phyloP scores from a whole-genome alignment of 164 flowering plant genomes.

The Umbellularia californica region DNA sequence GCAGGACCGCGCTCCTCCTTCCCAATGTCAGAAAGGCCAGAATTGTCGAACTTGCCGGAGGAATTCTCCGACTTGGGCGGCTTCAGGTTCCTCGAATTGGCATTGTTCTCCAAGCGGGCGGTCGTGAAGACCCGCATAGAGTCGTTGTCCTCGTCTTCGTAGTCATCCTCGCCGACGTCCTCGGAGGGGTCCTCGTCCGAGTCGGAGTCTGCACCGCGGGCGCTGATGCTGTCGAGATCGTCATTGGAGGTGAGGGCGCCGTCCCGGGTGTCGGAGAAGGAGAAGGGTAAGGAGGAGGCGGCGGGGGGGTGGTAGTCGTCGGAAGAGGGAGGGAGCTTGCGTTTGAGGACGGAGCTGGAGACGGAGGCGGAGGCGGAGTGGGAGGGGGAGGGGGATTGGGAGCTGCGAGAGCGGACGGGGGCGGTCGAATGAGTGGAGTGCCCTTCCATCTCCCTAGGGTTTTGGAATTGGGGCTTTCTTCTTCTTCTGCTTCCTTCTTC shows the following conservation, averaged over 20 bases:
- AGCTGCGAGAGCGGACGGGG: conserved; percentile 68
- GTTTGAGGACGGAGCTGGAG: conserved; percentile 74
- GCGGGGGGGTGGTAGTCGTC: conserved; percentile 60
- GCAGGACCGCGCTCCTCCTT: conserved; percentile 23
- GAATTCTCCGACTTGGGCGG: conserved; percentile 52
- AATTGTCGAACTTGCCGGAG: conserved; percentile 42
- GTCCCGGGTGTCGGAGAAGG: conserved; percentile 70
- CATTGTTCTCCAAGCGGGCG: conserved; percentile 50
- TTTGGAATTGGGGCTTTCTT: background rate
- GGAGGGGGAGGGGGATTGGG: conserved; percentile 88
- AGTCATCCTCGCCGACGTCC: conserved; percentile 17
- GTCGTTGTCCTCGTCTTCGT: conserved; percentile 66
- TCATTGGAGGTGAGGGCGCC: conserved; percentile 79
- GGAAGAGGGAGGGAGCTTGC: conserved; percentile 45
- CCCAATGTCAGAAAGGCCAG: conserved; percentile 15
- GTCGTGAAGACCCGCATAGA: conserved; percentile 83
- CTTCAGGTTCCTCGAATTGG: conserved; percentile 49
- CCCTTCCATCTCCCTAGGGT: conserved; percentile 42
- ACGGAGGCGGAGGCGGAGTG: conserved; percentile 91
- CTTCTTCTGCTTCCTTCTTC: background rate
- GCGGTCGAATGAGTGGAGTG: conserved; percentile 68
- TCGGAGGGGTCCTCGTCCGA: conserved; percentile 7
- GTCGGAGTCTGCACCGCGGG: conserved; percentile 42
- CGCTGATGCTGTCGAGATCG: conserved; percentile 95
- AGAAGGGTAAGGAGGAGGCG: conserved; percentile 32